phyloP scores from a whole-genome alignment of 2,329 filamentous ascomycete genomes.

The Colletotrichum kahawae region DNA sequence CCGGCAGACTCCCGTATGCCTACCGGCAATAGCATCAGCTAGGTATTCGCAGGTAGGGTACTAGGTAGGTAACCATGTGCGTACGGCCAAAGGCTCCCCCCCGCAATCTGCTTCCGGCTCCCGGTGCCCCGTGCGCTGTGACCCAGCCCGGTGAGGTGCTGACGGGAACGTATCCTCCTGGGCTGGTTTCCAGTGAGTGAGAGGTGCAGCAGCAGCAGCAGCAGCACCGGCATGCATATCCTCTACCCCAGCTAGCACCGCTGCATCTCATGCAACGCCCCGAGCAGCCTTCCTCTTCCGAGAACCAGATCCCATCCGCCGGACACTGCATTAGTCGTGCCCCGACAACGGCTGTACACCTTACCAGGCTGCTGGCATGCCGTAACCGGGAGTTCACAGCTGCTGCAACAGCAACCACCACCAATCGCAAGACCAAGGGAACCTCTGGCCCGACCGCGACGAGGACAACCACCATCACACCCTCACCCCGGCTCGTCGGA shows the following conservation, averaged over 20 bases:
- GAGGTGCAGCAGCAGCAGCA: background rate
- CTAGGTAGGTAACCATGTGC: background rate
- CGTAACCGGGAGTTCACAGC: background rate
- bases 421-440: background rate
- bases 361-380: conserved; percentile 3
- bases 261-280: background rate
- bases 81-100: background rate
- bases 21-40: background rate
- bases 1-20: background rate
- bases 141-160: background rate
- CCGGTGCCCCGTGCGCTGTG: background rate
- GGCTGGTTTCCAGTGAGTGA: background rate
- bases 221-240: background rate
- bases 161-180: background rate
- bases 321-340: background rate
- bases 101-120: conserved; percentile 6
- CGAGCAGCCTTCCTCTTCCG: background rate
- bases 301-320: background rate
- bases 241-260: background rate
- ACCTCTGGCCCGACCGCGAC: conserved; percentile 7
- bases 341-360: background rate
- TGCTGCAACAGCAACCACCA: background rate
- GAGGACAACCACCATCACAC: background rate
- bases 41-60: background rate
- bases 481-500: background rate